Evolutionary conservation across 345 rosid genomes (phyloP).

Genomic region (Dovyalis caffra): DNA sequence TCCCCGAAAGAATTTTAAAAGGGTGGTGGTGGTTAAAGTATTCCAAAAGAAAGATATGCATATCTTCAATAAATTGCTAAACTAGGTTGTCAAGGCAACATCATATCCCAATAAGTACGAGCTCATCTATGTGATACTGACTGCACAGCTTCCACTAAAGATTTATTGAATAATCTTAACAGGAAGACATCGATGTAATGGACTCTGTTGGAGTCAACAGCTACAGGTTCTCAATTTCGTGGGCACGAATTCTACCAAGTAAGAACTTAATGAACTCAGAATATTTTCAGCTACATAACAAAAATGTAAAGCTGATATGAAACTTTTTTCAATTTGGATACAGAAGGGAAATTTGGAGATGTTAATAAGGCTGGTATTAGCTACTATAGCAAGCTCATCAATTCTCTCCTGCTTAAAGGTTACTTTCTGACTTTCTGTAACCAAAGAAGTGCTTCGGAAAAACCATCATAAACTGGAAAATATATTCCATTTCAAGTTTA

Average conservation of each 20-base stretch:
- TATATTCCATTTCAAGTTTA: no score
- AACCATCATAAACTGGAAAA: background rate
- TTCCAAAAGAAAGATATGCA: no score
- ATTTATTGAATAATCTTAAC: background rate
- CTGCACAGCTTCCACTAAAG: no score
- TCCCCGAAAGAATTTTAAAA: no score
- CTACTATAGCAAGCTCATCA: slow-evolving; percentile 20
- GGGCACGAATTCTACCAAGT: slow-evolving; percentile 24
- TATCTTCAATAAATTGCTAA: no score
- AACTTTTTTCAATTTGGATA: background rate
- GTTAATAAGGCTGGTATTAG: slow-evolving; percentile 17
- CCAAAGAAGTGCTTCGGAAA: background rate
- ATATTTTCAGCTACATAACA: background rate
- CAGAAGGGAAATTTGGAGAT: slow-evolving; percentile 24
- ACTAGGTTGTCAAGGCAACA: no score
- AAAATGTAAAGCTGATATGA: background rate
- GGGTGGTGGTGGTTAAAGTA: no score
- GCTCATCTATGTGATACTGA: no score
- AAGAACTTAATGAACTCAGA: background rate
- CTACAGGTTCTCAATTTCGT: slow-evolving; percentile 21
- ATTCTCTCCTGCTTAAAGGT: slow-evolving; percentile 19
- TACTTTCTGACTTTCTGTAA: background rate
- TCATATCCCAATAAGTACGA: no score
- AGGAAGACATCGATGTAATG: slow-evolving; percentile 25
- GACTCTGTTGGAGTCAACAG: slow-evolving; percentile 17